Evolutionary conservation across 2,329 filamentous ascomycete genomes (phyloP), one percentile per base, ranked within the genome.

Genomic region (Blastomyces silverae): DNA sequence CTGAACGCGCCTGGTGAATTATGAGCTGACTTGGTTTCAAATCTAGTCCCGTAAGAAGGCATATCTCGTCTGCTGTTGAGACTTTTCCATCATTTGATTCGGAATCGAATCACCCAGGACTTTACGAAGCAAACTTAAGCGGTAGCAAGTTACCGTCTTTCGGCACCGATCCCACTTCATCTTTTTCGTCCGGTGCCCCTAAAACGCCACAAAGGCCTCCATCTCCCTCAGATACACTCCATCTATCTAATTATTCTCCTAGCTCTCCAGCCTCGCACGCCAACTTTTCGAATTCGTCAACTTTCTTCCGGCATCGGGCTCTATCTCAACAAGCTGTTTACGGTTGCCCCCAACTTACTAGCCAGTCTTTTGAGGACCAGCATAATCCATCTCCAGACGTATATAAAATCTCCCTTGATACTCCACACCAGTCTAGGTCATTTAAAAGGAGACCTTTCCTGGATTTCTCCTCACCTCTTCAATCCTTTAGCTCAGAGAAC

Each of bases 401-500:
- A n/a, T 48, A 60, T 60, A 42, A 48, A 48, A 60, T 46, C 42
- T 11, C 25, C 20, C 25, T 31, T 60, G 39, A 46, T 48, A 60
- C 39, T 5, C 58, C n/a, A 22, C n/a, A 10, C 10, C 55, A n/a
- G 20, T 34, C 55, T 25, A 56, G 8, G 13, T n/a, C 55, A 42
- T 57, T 22, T 25, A 20, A n/a, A 22, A 37, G 55, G 31, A 39
- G 11, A 25, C 55, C 55, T 39, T 58, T 39, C 11, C 34, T 58
- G 13, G 55, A 39, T 58, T 58, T 58, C 34, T 39, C 31, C 20
- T 58, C 55, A 3, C 34, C 34, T 42, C 20, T 11, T n/a, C 55
- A 58, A 39, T 22, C 55, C 8, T 58, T 58, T 58, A 34, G 55
- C 34, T 58, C 55, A n/a, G 34, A 58, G 34, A 58, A 58, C 11